Conservation (phyloP, 768 basidiomycete species). For the Phanerochaete carnosa region DNA sequence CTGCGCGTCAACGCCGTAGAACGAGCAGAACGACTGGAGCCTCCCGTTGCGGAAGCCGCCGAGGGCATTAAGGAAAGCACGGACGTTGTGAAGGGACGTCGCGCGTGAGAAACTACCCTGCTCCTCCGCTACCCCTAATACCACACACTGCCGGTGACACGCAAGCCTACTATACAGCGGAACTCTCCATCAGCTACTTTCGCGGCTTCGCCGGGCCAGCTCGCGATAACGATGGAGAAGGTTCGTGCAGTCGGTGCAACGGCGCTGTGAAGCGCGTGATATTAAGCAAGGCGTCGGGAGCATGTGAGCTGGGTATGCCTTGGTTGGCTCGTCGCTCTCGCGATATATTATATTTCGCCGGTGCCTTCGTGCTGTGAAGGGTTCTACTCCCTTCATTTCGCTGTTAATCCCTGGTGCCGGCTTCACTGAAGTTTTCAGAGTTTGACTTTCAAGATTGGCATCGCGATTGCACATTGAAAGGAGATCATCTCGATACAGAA, state of each 20-base stretch:
- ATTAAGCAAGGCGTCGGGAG: not conserved
- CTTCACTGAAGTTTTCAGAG: conserved; percentile 2
- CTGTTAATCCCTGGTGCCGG: not conserved
- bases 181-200: not conserved
- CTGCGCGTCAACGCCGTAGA: conserved; percentile 24
- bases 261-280: not conserved
- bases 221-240: not conserved
- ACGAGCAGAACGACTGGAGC: conserved; percentile 19
- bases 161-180: not conserved
- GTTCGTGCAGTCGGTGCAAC: not conserved
- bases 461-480: not conserved
- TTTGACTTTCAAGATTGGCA: not conserved
- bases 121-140: not conserved
- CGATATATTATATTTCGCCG: not conserved
- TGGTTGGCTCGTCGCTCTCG: not conserved
- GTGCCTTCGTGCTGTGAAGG: not conserved
- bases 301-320: not conserved
- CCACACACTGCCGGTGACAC: not conserved
- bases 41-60: conserved; percentile 16
- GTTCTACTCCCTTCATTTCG: not conserved
- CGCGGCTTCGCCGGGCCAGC: not conserved
- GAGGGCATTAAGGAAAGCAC: not conserved
- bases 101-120: not conserved
- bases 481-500: not conserved
- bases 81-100: not conserved